A percentile compares a stretch with the other conserved stretches of the same genome.
phyloP scores from a whole-genome alignment of 163 green algal species.

The Scenedesmus sp. region DNA sequence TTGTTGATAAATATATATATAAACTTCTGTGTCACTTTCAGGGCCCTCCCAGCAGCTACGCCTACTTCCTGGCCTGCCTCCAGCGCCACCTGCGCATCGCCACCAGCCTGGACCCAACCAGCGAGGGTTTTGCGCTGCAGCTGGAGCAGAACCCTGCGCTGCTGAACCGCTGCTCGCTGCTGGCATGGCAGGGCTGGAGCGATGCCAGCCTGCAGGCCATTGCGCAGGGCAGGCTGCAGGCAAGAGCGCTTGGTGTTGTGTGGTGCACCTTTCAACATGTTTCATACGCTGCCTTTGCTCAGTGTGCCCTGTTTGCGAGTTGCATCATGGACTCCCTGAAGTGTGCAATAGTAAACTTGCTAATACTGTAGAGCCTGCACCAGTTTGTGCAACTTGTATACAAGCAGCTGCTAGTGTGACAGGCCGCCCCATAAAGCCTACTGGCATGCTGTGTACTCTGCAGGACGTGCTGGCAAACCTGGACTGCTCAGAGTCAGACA shows the following conservation, averaged over 20 bases:
- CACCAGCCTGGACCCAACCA: constrained; percentile 79
- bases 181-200: constrained; percentile 79
- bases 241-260: neutral
- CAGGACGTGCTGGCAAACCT: constrained; percentile 10
- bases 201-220: constrained; percentile 62
- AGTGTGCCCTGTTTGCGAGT: too few relatives aligned
- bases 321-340: too few relatives aligned
- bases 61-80: constrained; percentile 74
- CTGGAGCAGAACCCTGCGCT: constrained; percentile 83
- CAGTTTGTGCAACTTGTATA: neutral
- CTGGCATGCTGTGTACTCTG: neutral
- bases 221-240: constrained; percentile 55
- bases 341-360: neutral
- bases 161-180: constrained; percentile 74
- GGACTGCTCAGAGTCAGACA: constrained; percentile 5
- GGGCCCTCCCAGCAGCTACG: constrained; percentile 60
- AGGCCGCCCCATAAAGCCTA: too few relatives aligned
- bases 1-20: too few relatives aligned
- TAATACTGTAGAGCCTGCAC: neutral
- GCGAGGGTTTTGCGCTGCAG: constrained; percentile 64
- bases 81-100: constrained; percentile 78
- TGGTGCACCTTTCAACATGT: too few relatives aligned
- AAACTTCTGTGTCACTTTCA: neutral
- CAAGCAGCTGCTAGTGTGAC: neutral
- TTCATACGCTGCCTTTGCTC: too few relatives aligned